Base-by-base conservation (phyloP, 2,329 filamentous ascomycete species). In the Aspergillus felis region DNA sequence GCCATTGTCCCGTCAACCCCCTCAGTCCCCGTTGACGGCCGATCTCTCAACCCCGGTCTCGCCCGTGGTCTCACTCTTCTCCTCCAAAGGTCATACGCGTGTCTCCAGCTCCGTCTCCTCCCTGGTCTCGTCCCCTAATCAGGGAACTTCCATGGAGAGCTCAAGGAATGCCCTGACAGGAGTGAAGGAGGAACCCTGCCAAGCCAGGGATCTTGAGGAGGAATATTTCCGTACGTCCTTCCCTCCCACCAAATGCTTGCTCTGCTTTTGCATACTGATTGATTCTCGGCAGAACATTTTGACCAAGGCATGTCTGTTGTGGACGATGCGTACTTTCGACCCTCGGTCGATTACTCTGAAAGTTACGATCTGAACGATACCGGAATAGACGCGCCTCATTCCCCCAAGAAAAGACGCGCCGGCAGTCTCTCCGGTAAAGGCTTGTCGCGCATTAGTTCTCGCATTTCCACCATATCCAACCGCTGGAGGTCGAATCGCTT, bases 121-220 rank as follows among this genome's bases (percentile, higher is more conserved):
- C 4, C 81, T 90, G 8, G 78, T 81, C 61, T 87, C 81, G 55
- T 87, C 81, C 58, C 87, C 81, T 57, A 82, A 77, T 52, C 80
- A 78, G 58, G 75, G 76, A 42, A 77, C 74, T 55, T 76, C 74
- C 29, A 76, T 77, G 60, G 84, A 86, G 62, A 71, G 73, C 53
- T 71, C 74, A 66, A 90, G 90, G 75, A 82, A 84, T 59, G 82
- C 82, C 53, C 80, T 97, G 60, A 89, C 91, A 17, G 90, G 94
- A 67, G 89, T 97, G 22, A 84, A 92, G 68, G 92, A 97, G 73
- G 92, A 96, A 68, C 87, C 89, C 2, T 76, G 86, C 54, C 89
- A 82, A 58, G 79, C 81, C 57, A 74, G 79, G 50, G 71, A 81
- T 50, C 72, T 81, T 28, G 79, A 82, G 58, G 77, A 82, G 66